Evolutionary conservation across 306 rosid genomes (phyloP).

Genomic region (Hippophae tibetana): DNA sequence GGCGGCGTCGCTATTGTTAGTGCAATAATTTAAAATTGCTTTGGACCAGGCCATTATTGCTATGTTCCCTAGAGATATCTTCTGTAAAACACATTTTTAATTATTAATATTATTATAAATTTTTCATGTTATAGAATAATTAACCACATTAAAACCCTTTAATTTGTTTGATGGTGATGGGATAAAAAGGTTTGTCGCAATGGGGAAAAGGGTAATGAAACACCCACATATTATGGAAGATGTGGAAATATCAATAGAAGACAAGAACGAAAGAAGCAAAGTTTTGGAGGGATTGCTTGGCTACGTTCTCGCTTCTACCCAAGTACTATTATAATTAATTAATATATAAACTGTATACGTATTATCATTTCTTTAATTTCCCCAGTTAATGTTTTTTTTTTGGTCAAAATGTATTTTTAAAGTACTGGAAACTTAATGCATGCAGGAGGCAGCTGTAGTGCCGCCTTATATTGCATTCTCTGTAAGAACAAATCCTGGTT

Average conservation of each 20-base stretch:
- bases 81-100: too few species aligned
- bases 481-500: slow-evolving; percentile 39
- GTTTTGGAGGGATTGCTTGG: slow-evolving; percentile 41
- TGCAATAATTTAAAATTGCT: too few species aligned
- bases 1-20: too few species aligned
- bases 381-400: background rate
- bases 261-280: slow-evolving; percentile 25
- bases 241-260: slow-evolving; percentile 30
- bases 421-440: background rate
- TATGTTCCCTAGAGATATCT: too few species aligned
- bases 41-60: too few species aligned
- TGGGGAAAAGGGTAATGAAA: slow-evolving; percentile 37
- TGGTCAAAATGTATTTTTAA: background rate
- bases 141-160: background rate
- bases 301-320: slow-evolving; percentile 31
- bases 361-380: background rate
- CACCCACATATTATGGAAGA: slow-evolving; percentile 24
- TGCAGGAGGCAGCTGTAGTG: slow-evolving; percentile 42
- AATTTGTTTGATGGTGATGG: background rate
- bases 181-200: slow-evolving; percentile 29
- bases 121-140: too few species aligned
- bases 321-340: slow-evolving; percentile 9
- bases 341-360: background rate
- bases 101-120: too few species aligned
- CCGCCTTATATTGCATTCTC: slow-evolving; percentile 38